These are phyloP conservation scores for Thecamonas trahens DNA, from an alignment of 78 protist genomes.

Conservation along the genomic window DNA sequence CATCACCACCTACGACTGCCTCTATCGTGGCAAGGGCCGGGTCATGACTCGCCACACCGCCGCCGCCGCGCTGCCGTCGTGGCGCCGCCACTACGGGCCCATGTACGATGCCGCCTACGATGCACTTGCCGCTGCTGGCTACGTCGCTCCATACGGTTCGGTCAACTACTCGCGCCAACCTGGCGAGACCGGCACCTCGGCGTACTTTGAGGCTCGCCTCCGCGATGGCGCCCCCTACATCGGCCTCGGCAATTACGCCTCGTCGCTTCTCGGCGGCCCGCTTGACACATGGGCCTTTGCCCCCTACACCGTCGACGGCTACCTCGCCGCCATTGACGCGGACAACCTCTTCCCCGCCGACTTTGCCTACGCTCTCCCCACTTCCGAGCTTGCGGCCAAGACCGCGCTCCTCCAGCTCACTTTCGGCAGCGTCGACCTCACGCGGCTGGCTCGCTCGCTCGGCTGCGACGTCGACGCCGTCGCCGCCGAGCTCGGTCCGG, in stretches of 20 bases:
- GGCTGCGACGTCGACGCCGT: no score
- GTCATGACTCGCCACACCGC: background rate
- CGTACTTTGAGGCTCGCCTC: background rate
- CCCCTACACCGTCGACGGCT: background rate
- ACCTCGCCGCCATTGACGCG: no score
- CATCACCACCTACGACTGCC: background rate
- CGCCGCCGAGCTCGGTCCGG: no score
- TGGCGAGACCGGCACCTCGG: background rate
- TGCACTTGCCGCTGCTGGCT: background rate
- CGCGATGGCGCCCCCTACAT: background rate
- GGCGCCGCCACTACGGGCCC: background rate
- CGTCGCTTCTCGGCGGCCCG: background rate
- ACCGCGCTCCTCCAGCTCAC: no score
- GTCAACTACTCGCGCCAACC: background rate
- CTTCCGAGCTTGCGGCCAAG: no score
- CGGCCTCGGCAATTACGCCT: background rate
- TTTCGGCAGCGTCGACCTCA: no score
- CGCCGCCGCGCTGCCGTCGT: no score
- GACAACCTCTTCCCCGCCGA: no score
- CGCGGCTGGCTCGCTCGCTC: no score
- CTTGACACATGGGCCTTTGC: background rate
- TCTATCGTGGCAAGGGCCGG: background rate
- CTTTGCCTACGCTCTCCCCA: no score
- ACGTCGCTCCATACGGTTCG: background rate
- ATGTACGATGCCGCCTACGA: background rate